Base-by-base conservation (phyloP, 1,139 yeast species). In the Hyphopichia fennica region DNA sequence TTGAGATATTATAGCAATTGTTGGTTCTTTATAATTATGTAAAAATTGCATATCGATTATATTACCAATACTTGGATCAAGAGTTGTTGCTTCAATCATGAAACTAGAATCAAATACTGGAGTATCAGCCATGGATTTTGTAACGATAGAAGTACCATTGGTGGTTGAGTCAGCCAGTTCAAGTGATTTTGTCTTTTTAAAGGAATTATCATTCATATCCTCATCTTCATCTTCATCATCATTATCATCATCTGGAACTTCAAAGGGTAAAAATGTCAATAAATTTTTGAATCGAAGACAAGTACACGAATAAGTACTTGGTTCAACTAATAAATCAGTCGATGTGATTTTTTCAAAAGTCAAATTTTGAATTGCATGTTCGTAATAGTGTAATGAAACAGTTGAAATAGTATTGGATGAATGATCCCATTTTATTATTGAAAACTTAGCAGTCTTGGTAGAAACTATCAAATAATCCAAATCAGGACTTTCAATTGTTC, bases 381-480 rank as follows among this genome's bases (percentile, higher is more conserved):
- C 98, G 61, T 91, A 93, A 60, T 79, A 89, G 63, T 93, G 99
- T 43, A 93, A 70, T 40, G 96, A 87, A 3, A 82, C 76, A 0
- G 97, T 89, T 16, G 77, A 69, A 13, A 93, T 72, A 0, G 76
- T 54, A 46, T 79, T 72, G 14, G 57, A 60, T 8, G 58, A 63
- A 10, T 67, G 65, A 56, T 89, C 85, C 90, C 96, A 93, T 46
- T 75, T 74, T 22, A 93, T 67, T 33, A 91, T 65, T 1, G 95
- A 86, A 41, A 89, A 60, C 60, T 91, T 91, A 19, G 97, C 96
- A 43, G 69, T 70, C 48, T 82, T 79, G 31, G 95, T 87, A 11
- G 90, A 70, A 2, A 93, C 71, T 4, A 86, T 62, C 34, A 93
- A 54, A 49, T 80, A 82, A 52, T 88, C 91, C 41, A 79, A 60